Evolutionary conservation across 345 rosid species (phyloP).

Genomic region (Draba incana): DNA sequence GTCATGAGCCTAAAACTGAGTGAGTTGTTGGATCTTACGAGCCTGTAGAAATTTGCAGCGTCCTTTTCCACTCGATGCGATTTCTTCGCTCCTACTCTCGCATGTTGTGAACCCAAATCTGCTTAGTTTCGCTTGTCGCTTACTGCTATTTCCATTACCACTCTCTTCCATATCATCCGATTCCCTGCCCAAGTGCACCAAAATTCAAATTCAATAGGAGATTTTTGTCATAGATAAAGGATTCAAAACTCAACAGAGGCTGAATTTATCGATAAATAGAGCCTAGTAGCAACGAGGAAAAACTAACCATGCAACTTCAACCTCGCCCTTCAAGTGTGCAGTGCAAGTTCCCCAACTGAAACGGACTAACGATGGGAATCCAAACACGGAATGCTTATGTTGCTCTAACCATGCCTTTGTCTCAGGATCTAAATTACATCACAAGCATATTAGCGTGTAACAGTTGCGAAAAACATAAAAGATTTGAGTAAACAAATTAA

Average conservation of each 20-base stretch:
- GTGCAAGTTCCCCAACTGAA: constrained; percentile 99
- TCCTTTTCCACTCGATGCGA: constrained; percentile 81
- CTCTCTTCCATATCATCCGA: constrained; percentile 68
- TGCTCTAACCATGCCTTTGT: constrained; percentile 85
- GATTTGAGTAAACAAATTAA: background rate
- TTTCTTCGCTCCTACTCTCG: constrained; percentile 73
- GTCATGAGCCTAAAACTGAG: constrained; percentile 55
- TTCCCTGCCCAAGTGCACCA: constrained; percentile 61
- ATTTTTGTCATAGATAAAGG: constrained; percentile 8
- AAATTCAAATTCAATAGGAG: constrained; percentile 2
- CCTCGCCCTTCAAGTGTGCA: constrained; percentile 58
- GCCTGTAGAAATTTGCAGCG: constrained; percentile 86
- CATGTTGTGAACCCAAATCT: constrained; percentile 62
- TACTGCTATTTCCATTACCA: constrained; percentile 50
- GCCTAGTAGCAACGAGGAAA: background rate
- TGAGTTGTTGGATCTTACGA: constrained; percentile 74
- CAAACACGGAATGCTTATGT: constrained; percentile 80
- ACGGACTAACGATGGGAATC: constrained; percentile 86
- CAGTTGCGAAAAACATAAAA: background rate
- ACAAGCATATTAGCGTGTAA: constrained; percentile 30
- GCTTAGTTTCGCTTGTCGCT: constrained; percentile 71
- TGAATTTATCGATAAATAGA: background rate
- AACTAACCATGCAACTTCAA: constrained; percentile 78
- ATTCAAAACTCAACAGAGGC: background rate
- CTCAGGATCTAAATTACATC: constrained; percentile 64